These are phyloP conservation scores for Drosera spatulata DNA, from an alignment of 179 eudicot genomes.

Conservation along the genomic window DNA sequence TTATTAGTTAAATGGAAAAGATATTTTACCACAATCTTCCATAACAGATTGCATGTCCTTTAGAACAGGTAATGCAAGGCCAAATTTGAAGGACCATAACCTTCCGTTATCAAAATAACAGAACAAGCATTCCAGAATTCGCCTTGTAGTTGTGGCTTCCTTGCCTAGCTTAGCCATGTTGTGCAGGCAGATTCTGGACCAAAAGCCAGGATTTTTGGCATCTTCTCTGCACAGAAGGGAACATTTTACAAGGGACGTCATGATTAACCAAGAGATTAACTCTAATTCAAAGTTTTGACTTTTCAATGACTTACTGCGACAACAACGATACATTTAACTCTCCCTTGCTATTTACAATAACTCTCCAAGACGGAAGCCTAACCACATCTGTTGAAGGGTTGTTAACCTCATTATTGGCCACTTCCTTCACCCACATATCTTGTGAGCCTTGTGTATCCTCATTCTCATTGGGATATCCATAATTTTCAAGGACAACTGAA, in stretches of 20 bases:
- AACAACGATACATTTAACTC: slow-evolving; percentile 67
- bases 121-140: slow-evolving; percentile 80
- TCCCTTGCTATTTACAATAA: slow-evolving; percentile 65
- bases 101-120: slow-evolving; percentile 76
- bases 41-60: slow-evolving; percentile 78
- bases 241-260: not conserved
- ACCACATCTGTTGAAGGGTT: slow-evolving; percentile 35
- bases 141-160: slow-evolving; percentile 92
- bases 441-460: slow-evolving; percentile 16
- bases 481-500: slow-evolving; percentile 79
- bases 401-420: slow-evolving; percentile 36
- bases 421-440: slow-evolving; percentile 60
- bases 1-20: too few relatives aligned
- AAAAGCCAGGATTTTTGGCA: slow-evolving; percentile 59
- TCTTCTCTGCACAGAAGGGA: slow-evolving; percentile 49
- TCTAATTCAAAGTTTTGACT: not conserved
- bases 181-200: slow-evolving; percentile 89
- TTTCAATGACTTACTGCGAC: slow-evolving; percentile 39
- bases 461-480: slow-evolving; percentile 25
- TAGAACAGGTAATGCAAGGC: slow-evolving; percentile 81
- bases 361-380: slow-evolving; percentile 68
- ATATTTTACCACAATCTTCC: slow-evolving; percentile 60
- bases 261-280: not conserved
- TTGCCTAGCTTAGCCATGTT: slow-evolving; percentile 95
- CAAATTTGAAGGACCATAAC: slow-evolving; percentile 57